These are phyloP conservation scores for Auriscalpium microsporum DNA, from an alignment of 768 basidiomycete species.

Conservation along the genomic window DNA sequence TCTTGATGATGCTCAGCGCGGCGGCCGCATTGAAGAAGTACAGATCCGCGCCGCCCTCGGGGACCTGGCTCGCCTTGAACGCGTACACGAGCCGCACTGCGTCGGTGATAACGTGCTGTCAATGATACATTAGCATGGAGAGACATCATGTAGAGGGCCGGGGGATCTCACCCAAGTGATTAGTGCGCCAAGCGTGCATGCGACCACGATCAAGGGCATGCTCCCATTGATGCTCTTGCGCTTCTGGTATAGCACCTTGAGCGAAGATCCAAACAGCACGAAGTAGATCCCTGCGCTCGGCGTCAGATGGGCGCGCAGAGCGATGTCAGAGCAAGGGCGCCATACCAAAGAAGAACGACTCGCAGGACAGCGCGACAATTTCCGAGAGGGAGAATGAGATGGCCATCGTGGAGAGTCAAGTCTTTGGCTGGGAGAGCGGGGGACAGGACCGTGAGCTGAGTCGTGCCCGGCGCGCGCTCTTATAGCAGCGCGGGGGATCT, in stretches of 20 bases:
- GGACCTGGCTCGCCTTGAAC: conserved; percentile 13
- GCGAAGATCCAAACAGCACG: neutral
- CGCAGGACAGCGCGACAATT: conserved; percentile 7
- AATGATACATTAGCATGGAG: neutral
- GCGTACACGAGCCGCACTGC: conserved; percentile 18
- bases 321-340: too few species aligned
- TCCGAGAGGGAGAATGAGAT: conserved; percentile 11
- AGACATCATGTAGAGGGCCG: neutral
- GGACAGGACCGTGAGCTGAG: neutral
- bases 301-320: neutral
- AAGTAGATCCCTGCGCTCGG: conserved; percentile 6
- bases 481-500: neutral
- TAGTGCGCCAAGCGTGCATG: conserved; percentile 5
- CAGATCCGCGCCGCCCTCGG: conserved; percentile 10
- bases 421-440: neutral
- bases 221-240: conserved; percentile 7
- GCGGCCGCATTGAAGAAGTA: conserved; percentile 18
- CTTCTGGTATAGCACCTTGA: conserved; percentile 7
- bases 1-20: conserved; percentile 19
- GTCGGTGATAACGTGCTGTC: conserved; percentile 21
- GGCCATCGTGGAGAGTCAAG: conserved; percentile 1
- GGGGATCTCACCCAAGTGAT: conserved; percentile 10
- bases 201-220: conserved; percentile 4
- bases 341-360: conserved; percentile 12
- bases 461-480: neutral